A percentile compares a stretch with the other conserved stretches of the same genome.
Evolutionary conservation across 768 basidiomycete genomes (phyloP).

Genomic region (Pleurotus djamor): DNA sequence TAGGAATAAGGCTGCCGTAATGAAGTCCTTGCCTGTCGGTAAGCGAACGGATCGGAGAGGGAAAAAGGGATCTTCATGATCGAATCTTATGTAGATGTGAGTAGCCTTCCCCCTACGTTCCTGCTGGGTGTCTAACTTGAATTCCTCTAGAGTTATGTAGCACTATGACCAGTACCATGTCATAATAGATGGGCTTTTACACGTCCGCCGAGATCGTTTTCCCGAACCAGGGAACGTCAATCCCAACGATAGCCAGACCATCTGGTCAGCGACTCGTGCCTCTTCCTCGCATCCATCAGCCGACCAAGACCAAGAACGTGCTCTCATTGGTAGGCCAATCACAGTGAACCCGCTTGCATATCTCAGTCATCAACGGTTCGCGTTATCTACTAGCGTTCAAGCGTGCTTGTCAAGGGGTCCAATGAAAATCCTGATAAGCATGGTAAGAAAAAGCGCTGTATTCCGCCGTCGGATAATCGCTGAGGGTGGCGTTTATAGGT

Average conservation of each 20-base stretch:
- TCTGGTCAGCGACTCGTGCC: neutral
- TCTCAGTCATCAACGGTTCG: no score
- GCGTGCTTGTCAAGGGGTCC: no score
- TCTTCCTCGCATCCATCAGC: neutral
- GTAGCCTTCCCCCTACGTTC: neutral
- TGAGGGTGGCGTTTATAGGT: neutral
- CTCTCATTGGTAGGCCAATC: no score
- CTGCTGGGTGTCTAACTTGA: no score
- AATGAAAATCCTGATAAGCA: no score
- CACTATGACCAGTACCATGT: no score
- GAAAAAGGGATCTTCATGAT: conserved; percentile 17
- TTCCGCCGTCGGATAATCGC: neutral
- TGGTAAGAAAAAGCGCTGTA: no score
- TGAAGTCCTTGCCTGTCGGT: conserved; percentile 55
- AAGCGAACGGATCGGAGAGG: conserved; percentile 35
- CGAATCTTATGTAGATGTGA: neutral
- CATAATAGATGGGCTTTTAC: no score
- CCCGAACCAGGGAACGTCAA: conserved; percentile 10
- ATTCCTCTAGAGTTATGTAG: no score
- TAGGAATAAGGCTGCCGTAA: conserved; percentile 57
- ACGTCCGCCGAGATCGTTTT: neutral
- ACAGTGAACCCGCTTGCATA: no score
- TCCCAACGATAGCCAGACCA: neutral
- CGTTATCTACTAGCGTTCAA: no score
- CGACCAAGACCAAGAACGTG: no score